Base-by-base conservation (phyloP, 768 basidiomycete genomes). In the Tremella mesenterica region DNA sequence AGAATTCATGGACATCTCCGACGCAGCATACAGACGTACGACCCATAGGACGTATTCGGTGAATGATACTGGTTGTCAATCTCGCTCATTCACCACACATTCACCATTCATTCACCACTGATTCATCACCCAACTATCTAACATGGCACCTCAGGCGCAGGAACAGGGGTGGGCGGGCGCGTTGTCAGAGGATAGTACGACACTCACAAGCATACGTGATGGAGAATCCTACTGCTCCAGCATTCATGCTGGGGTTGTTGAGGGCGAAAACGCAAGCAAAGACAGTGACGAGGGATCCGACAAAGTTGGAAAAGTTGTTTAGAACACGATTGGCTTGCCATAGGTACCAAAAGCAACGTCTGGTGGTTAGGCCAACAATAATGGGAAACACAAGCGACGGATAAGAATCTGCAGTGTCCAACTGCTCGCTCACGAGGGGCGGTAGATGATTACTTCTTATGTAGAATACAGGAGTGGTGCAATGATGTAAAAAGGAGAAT, bases 21-120 rank as follows among this genome's bases (percentile, higher is more conserved):
- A 53, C 1, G 67, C 61, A 2, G 73, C 69, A 43, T 71, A 75
- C 7, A 76, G 60, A 6, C 75, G 61, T 1, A 75, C 74, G 25
- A 75, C 63, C 76, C 76, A 76, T n/a, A 76, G 64, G 2, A 75
- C 69, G 16, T 66, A 74, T 27, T 75, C 75, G 31, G 70, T 72
- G 52, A 74, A 75, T 2, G 72, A 65, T 30, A 70, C 63, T 44
- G 50, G 16, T 25, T 27, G 16, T 53, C 33, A 50, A n/a, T 44
- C 45, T 28, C 21, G 2, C 1, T 16, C 48, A 10, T 27, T 30
- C 5, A n/a, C n/a, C 18, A 41, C 28, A 13, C 25, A 13, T 8
- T 18, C n/a, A n/a, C n/a, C n/a, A n/a, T n/a, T n/a, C n/a, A n/a
- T n/a, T n/a, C n/a, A n/a, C n/a, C n/a, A n/a, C n/a, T n/a, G n/a